A percentile compares a stretch with the other conserved stretches of the same genome.
Evolutionary conservation across 495 filamentous ascomycete species (phyloP).

Genomic region (Neurospora sp.): DNA sequence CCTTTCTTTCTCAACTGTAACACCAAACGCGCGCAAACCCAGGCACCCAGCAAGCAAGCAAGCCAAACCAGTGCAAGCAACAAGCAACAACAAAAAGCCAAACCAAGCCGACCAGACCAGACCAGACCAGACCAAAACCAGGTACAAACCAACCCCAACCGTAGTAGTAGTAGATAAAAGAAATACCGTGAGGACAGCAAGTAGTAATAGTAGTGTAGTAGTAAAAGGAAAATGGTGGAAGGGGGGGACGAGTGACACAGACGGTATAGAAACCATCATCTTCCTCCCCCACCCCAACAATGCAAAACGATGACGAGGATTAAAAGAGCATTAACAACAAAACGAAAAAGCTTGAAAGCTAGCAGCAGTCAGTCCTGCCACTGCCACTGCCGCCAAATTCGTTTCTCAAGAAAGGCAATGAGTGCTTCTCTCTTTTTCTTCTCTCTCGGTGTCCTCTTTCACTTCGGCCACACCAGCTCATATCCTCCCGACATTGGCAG

Average conservation of each 20-base stretch:
- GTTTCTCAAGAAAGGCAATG: background rate
- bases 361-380: background rate
- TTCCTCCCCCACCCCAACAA: background rate
- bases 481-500: background rate
- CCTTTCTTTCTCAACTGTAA: background rate
- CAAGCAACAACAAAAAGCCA: background rate
- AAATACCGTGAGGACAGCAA: background rate
- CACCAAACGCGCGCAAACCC: background rate
- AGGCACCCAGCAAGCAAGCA: background rate
- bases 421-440: background rate
- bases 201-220: background rate
- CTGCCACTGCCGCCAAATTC: background rate
- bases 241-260: background rate
- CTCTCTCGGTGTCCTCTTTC: background rate
- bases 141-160: background rate
- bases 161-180: background rate
- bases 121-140: background rate
- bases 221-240: background rate
- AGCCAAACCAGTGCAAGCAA: background rate
- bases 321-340: constrained; percentile 1
- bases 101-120: background rate
- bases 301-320: background rate
- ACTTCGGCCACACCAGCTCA: background rate
- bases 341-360: background rate
- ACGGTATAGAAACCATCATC: background rate